These are phyloP conservation scores for Herpetospermum pedunculosum DNA, from an alignment of 306 rosid genomes.

Conservation along the genomic window DNA sequence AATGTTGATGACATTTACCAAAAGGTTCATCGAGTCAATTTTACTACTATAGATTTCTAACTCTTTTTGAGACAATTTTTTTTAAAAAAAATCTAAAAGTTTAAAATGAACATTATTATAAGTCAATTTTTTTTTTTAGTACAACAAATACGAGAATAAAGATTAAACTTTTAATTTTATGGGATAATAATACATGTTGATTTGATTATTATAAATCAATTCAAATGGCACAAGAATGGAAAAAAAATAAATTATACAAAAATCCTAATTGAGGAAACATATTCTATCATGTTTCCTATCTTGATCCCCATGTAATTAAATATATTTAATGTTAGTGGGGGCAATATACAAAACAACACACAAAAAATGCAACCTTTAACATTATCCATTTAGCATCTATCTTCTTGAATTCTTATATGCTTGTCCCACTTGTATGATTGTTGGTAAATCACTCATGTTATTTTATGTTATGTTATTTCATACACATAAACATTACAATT, in stretches of 20 bases:
- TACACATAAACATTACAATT: background rate
- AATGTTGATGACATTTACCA: too few relatives aligned
- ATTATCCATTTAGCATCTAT: background rate
- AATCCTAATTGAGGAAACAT: background rate
- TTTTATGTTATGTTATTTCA: background rate
- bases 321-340: background rate
- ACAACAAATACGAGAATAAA: too few relatives aligned
- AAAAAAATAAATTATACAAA: too few relatives aligned
- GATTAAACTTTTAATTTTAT: too few relatives aligned
- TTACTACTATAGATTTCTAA: too few relatives aligned
- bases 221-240: background rate
- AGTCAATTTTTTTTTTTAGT: too few relatives aligned
- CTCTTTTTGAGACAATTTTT: too few relatives aligned
- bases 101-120: too few relatives aligned
- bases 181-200: too few relatives aligned
- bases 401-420: background rate
- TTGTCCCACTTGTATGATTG: background rate
- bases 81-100: too few relatives aligned
- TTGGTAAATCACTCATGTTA: background rate
- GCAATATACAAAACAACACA: background rate
- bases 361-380: background rate
- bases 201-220: background rate
- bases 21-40: too few relatives aligned
- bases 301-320: background rate
- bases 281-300: slow-evolving; percentile 3